Conservation (phyloP, 1,284 basidiomycete species). For the Naganishia cerealis region DNA sequence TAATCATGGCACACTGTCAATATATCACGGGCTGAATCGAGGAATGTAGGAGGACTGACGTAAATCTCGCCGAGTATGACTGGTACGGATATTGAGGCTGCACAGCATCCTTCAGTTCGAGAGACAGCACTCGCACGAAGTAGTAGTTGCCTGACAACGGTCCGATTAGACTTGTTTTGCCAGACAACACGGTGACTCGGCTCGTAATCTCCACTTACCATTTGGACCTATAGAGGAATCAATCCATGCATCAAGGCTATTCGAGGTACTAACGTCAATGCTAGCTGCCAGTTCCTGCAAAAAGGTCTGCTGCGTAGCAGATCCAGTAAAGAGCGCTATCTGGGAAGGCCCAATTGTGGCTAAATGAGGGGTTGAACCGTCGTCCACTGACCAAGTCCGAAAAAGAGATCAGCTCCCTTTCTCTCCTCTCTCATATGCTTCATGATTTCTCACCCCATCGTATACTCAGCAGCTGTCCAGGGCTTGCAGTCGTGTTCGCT, state of each 20-base stretch:
- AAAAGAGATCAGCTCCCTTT: neutral
- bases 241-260: conserved; percentile 63
- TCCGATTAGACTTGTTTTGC: neutral
- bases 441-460: conserved; percentile 60
- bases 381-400: conserved; percentile 55
- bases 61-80: conserved; percentile 79
- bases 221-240: conserved; percentile 65
- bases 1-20: neutral
- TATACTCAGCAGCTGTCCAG: conserved; percentile 63
- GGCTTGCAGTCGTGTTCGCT: conserved; percentile 60
- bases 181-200: neutral
- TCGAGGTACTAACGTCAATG: conserved; percentile 64
- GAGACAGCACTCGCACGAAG: conserved; percentile 64
- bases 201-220: conserved; percentile 34
- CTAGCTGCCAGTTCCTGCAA: conserved; percentile 64
- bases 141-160: conserved; percentile 44
- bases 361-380: conserved; percentile 61
- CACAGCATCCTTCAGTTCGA: conserved; percentile 57
- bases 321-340: conserved; percentile 66
- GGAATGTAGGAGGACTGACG: conserved; percentile 35
- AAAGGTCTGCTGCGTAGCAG: conserved; percentile 56
- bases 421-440: neutral
- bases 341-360: conserved; percentile 62
- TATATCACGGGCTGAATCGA: neutral
- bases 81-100: conserved; percentile 62